phyloP scores from a whole-genome alignment of 2,329 filamentous ascomycete species.

The Cladorrhinum sp. region DNA sequence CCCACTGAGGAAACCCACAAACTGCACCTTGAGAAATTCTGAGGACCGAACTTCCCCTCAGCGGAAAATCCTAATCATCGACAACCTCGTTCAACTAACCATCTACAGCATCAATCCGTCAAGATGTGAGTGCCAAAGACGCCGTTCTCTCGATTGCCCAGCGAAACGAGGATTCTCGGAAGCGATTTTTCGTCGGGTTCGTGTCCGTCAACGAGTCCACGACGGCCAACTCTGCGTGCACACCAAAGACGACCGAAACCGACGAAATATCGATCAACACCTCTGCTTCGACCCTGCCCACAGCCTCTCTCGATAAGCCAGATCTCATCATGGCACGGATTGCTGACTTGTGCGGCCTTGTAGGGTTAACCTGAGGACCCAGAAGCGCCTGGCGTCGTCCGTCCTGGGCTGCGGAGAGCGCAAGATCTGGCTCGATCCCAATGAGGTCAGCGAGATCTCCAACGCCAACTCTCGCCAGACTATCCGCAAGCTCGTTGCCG shows the following conservation, averaged over 20 bases:
- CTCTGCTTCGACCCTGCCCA: conserved; percentile 13
- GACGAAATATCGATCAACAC: conserved; percentile 12
- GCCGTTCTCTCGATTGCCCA: conserved; percentile 12
- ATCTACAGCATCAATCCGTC: conserved; percentile 37
- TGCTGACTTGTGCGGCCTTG: conserved; percentile 29
- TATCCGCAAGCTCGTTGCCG: conserved; percentile 97
- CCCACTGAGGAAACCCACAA: conserved; percentile 31
- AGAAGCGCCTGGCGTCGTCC: conserved; percentile 99
- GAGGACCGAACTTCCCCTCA: conserved; percentile 31
- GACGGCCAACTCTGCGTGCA: conserved; percentile 12
- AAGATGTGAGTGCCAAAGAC: conserved; percentile 38
- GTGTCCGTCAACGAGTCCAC: conserved; percentile 6
- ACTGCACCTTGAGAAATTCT: conserved; percentile 32
- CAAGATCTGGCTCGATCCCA: conserved; percentile 99
- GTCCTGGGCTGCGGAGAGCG: conserved; percentile 99
- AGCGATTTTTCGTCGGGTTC: conserved; percentile 15
- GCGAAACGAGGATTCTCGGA: conserved; percentile 5
- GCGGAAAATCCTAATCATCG: conserved; percentile 32
- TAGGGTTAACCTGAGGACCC: conserved; percentile 99
- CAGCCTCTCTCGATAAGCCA: conserved; percentile 4
- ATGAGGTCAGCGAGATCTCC: conserved; percentile 98
- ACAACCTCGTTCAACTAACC: conserved; percentile 35
- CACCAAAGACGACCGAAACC: conserved; percentile 6
- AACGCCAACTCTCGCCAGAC: conserved; percentile 99
- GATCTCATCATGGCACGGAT: conserved; percentile 8